Percentiles rank a stretch among this genome's conserved stretches.
These are phyloP conservation scores for Phyllosticta citriasiana DNA, from an alignment of 2,329 filamentous ascomycete species.

Conservation along the genomic window DNA sequence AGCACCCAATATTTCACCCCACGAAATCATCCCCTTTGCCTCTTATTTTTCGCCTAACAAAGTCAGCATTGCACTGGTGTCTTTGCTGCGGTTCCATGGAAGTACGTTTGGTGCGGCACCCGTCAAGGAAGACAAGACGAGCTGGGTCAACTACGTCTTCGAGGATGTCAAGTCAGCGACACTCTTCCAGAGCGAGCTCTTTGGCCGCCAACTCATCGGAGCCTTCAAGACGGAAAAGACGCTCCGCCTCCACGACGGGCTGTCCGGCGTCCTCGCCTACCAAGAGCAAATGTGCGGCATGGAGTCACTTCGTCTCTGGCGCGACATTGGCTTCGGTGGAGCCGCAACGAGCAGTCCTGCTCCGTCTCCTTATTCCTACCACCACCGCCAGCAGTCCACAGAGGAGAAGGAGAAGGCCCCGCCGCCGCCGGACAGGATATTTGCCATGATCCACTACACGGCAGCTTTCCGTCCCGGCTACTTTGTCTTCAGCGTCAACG, in stretches of 20 bases:
- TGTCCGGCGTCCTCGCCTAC: slow-evolving; percentile 32
- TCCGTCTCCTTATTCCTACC: not conserved
- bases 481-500: slow-evolving; percentile 37
- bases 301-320: slow-evolving; percentile 38
- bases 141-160: slow-evolving; percentile 38
- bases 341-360: not conserved
- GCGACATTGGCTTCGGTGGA: slow-evolving; percentile 33
- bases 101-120: slow-evolving; percentile 24
- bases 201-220: slow-evolving; percentile 34
- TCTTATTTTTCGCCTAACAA: slow-evolving; percentile 37
- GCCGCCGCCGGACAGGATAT: slow-evolving; percentile 15
- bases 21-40: slow-evolving; percentile 31
- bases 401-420: not conserved
- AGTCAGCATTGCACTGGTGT: slow-evolving; percentile 30
- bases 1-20: not conserved
- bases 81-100: slow-evolving; percentile 31
- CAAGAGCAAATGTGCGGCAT: slow-evolving; percentile 41
- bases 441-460: slow-evolving; percentile 35
- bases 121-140: slow-evolving; percentile 28
- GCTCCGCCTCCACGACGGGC: slow-evolving; percentile 34
- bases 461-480: slow-evolving; percentile 35
- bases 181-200: slow-evolving; percentile 37
- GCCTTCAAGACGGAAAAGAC: slow-evolving; percentile 35
- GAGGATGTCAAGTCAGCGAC: slow-evolving; percentile 22
- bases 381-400: not conserved